These are phyloP conservation scores for Cladosporium sp. DNA, from an alignment of 2,329 filamentous ascomycete genomes.

Conservation along the genomic window DNA sequence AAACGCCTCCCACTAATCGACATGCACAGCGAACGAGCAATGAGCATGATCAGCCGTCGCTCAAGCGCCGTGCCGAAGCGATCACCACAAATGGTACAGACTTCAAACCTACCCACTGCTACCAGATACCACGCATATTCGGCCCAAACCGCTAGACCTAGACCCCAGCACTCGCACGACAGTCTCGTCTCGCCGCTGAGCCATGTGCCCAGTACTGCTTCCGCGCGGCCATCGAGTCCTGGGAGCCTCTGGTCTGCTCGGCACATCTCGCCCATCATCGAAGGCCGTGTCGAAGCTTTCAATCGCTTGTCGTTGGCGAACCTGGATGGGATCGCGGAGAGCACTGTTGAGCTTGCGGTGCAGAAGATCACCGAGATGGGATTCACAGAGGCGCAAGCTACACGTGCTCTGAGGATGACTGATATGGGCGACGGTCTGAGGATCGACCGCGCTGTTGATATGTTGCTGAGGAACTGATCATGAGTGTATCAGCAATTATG, in stretches of 20 bases:
- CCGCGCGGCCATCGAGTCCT: constrained; percentile 21
- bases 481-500: not conserved
- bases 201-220: not conserved
- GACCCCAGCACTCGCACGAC: not conserved
- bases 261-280: constrained; percentile 16
- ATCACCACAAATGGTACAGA: not conserved
- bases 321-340: constrained; percentile 41
- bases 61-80: constrained; percentile 20
- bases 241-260: constrained; percentile 21
- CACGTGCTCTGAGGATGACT: constrained; percentile 58
- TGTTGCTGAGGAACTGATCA: constrained; percentile 44
- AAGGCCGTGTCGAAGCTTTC: constrained; percentile 14
- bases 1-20: constrained; percentile 41
- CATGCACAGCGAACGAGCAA: constrained; percentile 39
- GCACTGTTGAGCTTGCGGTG: constrained; percentile 59
- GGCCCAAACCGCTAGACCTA: not conserved
- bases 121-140: constrained; percentile 1
- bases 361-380: constrained; percentile 60
- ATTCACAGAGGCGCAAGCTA: constrained; percentile 56
- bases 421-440: constrained; percentile 61
- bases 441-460: constrained; percentile 57
- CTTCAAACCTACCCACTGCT: not conserved
- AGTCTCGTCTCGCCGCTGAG: constrained; percentile 5
- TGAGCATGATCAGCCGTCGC: constrained; percentile 33
- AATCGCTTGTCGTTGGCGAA: constrained; percentile 13